phyloP scores from a whole-genome alignment of 768 basidiomycete genomes.

The Daedaleopsis sinensis region DNA sequence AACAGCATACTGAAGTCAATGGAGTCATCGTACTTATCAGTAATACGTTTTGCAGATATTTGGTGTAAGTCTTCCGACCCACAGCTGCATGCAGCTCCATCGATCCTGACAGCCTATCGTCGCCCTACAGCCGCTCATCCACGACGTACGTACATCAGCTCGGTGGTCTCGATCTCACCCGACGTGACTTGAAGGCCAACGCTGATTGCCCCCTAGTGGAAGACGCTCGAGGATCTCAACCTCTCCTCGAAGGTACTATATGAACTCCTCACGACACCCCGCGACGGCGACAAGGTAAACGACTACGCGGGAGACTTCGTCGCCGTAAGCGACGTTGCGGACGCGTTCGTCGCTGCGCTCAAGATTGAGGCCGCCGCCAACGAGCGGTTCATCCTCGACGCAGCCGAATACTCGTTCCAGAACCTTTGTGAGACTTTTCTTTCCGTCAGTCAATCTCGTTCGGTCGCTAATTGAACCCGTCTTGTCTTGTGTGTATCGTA shows the following conservation, averaged over 20 bases:
- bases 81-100: no score
- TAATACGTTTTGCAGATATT: background rate
- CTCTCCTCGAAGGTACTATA: conserved; percentile 25
- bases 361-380: conserved; percentile 36
- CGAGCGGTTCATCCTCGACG: conserved; percentile 39
- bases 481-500: background rate
- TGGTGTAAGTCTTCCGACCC: conserved; percentile 6
- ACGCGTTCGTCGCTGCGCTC: conserved; percentile 33
- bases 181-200: no score
- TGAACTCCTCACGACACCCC: conserved; percentile 44
- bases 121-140: conserved; percentile 1
- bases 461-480: no score
- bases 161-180: no score
- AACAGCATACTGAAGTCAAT: no score
- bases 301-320: conserved; percentile 21
- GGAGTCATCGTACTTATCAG: no score
- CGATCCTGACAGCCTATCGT: background rate
- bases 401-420: conserved; percentile 19
- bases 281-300: conserved; percentile 38
- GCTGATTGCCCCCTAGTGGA: background rate
- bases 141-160: background rate
- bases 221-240: conserved; percentile 8
- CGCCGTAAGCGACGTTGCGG: conserved; percentile 41
- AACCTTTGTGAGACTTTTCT: conserved; percentile 10
- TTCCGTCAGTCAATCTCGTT: no score